Conservation (phyloP, 1,284 basidiomycete genomes). For the Ceratobasidium sp. region DNA sequence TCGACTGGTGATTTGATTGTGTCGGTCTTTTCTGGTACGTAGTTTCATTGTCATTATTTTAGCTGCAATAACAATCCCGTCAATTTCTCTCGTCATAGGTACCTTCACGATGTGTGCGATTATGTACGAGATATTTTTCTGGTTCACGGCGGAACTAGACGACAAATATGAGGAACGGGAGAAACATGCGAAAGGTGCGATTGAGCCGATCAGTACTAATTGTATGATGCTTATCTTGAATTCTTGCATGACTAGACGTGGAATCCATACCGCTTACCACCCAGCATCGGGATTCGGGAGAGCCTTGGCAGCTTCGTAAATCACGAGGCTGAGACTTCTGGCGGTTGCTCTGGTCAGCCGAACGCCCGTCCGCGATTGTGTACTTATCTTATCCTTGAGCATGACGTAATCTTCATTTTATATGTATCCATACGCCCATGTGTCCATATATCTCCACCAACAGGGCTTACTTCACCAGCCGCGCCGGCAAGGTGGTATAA, state of each 20-base stretch:
- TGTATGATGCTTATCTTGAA: not conserved
- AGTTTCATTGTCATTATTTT: not conserved
- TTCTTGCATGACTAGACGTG: not conserved
- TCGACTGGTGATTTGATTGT: not conserved
- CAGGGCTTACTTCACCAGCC: too few relatives aligned
- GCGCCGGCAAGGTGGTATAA: too few relatives aligned
- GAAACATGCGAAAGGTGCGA: not conserved
- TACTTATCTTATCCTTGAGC: not conserved
- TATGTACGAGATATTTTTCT: not conserved
- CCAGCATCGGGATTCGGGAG: not conserved
- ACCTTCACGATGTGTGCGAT: not conserved
- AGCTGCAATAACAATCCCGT: not conserved
- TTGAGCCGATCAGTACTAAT: not conserved
- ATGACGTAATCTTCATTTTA: too few relatives aligned
- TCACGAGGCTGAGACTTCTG: slow-evolving; percentile 1
- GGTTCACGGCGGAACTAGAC: not conserved
- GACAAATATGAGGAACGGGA: not conserved
- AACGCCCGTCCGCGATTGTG: not conserved
- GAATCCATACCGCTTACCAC: slow-evolving; percentile 1
- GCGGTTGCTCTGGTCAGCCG: not conserved
- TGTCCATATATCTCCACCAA: too few relatives aligned
- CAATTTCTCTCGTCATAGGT: not conserved
- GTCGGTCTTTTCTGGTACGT: not conserved
- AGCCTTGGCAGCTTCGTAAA: not conserved
- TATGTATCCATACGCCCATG: too few relatives aligned